Evolutionary conservation across 2,329 filamentous ascomycete genomes (phyloP).

Genomic region (Sporothrix humicola): DNA sequence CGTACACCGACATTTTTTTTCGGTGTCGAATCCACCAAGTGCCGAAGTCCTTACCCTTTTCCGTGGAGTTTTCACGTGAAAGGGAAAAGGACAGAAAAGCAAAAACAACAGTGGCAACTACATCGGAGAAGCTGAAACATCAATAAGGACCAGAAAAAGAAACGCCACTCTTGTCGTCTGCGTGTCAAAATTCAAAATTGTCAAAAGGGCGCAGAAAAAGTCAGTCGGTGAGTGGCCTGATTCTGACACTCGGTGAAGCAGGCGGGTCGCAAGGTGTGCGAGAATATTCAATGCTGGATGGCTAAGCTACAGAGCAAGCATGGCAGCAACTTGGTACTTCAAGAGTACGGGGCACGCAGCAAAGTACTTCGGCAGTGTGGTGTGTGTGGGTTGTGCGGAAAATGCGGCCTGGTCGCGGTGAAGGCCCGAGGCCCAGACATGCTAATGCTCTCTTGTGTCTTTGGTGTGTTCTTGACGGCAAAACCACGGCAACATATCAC

Average conservation of each 20-base stretch:
- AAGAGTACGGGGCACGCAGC: neutral
- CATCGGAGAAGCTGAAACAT: neutral
- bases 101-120: neutral
- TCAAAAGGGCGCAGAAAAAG: neutral
- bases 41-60: neutral
- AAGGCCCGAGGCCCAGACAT: conserved; percentile 21
- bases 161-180: neutral
- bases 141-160: neutral
- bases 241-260: conserved; percentile 26
- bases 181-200: neutral
- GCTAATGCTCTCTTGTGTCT: neutral
- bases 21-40: neutral
- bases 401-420: neutral
- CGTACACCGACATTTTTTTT: conserved; percentile 12
- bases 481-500: neutral
- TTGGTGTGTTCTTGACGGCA: too few relatives aligned
- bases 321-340: too few relatives aligned
- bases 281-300: too few relatives aligned
- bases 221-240: conserved; percentile 23
- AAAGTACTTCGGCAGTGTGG: neutral
- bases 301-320: neutral
- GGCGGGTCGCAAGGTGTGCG: conserved; percentile 24
- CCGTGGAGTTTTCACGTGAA: neutral
- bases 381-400: neutral
- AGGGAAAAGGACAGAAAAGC: neutral